Percentiles rank a stretch among this genome's conserved stretches.
Evolutionary conservation across 768 basidiomycete genomes (phyloP).

Genomic region (Suillus weaverae): DNA sequence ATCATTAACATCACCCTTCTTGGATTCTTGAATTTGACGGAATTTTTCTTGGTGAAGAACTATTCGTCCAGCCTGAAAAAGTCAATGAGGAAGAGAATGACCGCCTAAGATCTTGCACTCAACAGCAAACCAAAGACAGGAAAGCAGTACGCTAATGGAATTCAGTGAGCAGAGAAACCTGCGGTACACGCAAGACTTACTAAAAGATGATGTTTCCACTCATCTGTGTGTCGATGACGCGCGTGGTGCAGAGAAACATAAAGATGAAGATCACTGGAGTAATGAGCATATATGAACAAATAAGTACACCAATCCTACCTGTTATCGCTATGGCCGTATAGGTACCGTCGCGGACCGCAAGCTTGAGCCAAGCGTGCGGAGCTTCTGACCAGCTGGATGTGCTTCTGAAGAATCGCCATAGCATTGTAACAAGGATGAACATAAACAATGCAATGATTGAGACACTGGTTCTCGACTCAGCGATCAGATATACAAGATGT

Average conservation of each 20-base stretch:
- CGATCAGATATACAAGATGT: background rate
- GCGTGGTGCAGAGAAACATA: constrained; percentile 17
- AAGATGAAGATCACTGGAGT: constrained; percentile 19
- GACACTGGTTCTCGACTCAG: constrained; percentile 5
- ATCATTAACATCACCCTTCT: background rate
- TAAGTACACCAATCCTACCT: constrained; percentile 9
- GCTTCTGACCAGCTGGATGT: background rate
- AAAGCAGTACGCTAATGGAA: background rate
- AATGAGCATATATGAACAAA: background rate
- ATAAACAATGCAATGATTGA: constrained; percentile 20
- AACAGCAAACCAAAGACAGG: constrained; percentile 2
- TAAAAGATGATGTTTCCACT: constrained; percentile 23
- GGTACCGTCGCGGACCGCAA: constrained; percentile 17
- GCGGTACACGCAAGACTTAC: constrained; percentile 12
- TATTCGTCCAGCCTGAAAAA: background rate
- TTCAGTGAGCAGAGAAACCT: background rate
- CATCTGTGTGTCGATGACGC: constrained; percentile 14
- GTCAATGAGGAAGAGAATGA: background rate
- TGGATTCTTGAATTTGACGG: background rate
- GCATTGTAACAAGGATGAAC: constrained; percentile 19
- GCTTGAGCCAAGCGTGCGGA: background rate
- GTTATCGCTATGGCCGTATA: constrained; percentile 11
- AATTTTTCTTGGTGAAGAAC: background rate
- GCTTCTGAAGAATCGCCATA: constrained; percentile 16
- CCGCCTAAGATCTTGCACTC: background rate